phyloP scores from a whole-genome alignment of 148 eudicot species.

The Camellia granthamiana region DNA sequence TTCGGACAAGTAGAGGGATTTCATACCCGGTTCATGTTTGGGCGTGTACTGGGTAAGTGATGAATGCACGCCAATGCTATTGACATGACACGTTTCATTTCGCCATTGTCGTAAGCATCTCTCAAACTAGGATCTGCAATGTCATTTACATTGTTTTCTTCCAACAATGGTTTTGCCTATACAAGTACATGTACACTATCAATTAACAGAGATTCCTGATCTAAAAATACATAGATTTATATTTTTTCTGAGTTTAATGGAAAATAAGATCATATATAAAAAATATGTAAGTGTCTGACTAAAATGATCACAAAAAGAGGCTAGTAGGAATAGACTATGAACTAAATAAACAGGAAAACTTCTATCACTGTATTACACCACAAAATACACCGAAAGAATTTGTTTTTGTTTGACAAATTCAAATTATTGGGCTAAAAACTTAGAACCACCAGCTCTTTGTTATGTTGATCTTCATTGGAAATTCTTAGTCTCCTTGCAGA shows the following conservation, averaged over 20 bases:
- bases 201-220: neutral
- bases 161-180: slow-evolving; percentile 80
- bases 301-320: too few relatives aligned
- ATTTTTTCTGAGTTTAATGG: too few relatives aligned
- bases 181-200: neutral
- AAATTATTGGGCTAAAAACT: too few relatives aligned
- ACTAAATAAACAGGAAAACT: neutral
- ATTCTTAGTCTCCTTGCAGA: too few relatives aligned
- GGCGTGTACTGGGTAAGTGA: slow-evolving; percentile 66
- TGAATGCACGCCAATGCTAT: slow-evolving; percentile 77
- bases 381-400: too few relatives aligned
- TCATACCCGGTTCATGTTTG: slow-evolving; percentile 62
- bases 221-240: neutral
- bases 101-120: slow-evolving; percentile 42
- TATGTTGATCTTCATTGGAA: too few relatives aligned
- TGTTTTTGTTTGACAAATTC: too few relatives aligned
- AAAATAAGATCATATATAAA: too few relatives aligned
- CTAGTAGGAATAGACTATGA: neutral
- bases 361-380: neutral
- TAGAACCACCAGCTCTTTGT: too few relatives aligned
- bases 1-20: neutral
- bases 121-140: slow-evolving; percentile 67
- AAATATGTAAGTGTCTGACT: too few relatives aligned
- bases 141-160: slow-evolving; percentile 50
- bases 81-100: slow-evolving; percentile 60